Base-by-base conservation (phyloP, 2,329 filamentous ascomycete species). In the Alternaria triticina region DNA sequence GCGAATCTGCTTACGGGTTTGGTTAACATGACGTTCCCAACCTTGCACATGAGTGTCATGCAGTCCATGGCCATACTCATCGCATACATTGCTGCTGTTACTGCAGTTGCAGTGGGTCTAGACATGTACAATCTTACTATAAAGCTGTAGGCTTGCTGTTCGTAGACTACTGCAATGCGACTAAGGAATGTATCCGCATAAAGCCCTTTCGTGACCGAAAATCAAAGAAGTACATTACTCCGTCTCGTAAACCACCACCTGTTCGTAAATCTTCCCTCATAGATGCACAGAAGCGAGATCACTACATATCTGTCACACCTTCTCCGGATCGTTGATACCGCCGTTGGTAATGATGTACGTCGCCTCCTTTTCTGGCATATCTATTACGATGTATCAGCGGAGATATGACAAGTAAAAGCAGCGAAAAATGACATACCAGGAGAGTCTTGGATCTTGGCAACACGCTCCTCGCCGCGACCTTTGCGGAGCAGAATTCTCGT, bases 1-100 rank as follows among this genome's bases (percentile, higher is more conserved):
- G 94, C 96, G 3, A 99, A 99, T 76, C 80, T 99, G 50, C 80
- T 97, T 66, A 99, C 96, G 1, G 96, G 96, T 0, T 76, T 93
- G 15, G 90, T 98, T 57, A 99, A 99, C 78, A 84, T 99, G 85
- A 92, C 90, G 5, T 80, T 98, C 58, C 90, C 90, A 43, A 99
- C 96, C 3, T 81, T 98, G 68, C 87, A 95, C 76, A 88, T 91
- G 67, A 85, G 84, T 5, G 86, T 88, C 9, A 72, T 86, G 4
- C 79, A 83, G 59, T 88, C 94, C 0, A 92, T 97, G 88, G 89
- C 79, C 0, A 88, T 97, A 33, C 79, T 99, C 67, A 80, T 93
- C 22, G 87, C 79, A 6, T 98, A 98, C 79, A 90, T 90, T 54
- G 86, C 83, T 3, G 81, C 85, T 1, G 65, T 97, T 47, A 91